Percentiles rank a stretch among this genome's conserved stretches.
These are phyloP conservation scores for Solanum hybrid DNA, from an alignment of 305 asterid genomes.

Conservation along the genomic window DNA sequence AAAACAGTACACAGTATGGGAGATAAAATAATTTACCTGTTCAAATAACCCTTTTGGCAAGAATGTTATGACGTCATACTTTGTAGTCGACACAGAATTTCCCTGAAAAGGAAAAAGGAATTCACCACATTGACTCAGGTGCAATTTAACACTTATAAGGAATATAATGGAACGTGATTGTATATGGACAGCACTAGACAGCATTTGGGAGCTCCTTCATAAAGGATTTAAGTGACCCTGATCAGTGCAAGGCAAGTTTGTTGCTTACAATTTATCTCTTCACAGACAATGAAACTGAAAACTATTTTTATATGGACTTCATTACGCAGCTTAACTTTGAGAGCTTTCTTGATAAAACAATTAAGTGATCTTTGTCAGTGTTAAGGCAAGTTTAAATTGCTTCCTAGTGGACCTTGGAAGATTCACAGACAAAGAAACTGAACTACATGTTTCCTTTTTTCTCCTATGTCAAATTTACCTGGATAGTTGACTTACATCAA, in stretches of 20 bases:
- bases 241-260: not conserved
- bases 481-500: not conserved
- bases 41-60: constrained; percentile 97
- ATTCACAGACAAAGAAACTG: not conserved
- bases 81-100: constrained; percentile 93
- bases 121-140: not conserved
- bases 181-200: not conserved
- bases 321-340: not conserved
- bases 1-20: not conserved
- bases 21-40: constrained; percentile 58
- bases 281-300: not conserved
- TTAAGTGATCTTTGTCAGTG: not conserved
- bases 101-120: constrained; percentile 47
- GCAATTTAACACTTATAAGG: not conserved
- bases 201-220: not conserved
- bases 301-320: not conserved
- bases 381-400: not conserved
- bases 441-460: not conserved
- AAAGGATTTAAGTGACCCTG: not conserved
- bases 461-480: not conserved
- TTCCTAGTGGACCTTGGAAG: not conserved
- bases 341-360: not conserved
- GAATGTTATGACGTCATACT: constrained; percentile 81
- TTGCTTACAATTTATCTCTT: not conserved
- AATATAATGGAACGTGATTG: not conserved